Percentiles rank a stretch among this genome's conserved stretches.
phyloP scores from a whole-genome alignment of 257 asterid species.

The Jasminum sambac region DNA sequence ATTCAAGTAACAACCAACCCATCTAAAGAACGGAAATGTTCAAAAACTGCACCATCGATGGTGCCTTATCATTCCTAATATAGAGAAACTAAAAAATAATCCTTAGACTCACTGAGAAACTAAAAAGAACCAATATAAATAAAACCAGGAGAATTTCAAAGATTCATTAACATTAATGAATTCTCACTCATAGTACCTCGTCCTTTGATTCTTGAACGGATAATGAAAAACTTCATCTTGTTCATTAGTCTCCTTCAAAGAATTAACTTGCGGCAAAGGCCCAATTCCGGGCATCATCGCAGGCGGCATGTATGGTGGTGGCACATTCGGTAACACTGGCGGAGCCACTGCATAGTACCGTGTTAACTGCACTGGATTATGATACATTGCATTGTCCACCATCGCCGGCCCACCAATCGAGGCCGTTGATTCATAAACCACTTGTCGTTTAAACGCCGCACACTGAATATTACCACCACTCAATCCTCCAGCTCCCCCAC shows the following conservation, averaged over 20 bases:
- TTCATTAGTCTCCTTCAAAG: constrained; percentile 23
- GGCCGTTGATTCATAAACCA: constrained; percentile 16
- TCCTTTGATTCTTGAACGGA: constrained; percentile 16
- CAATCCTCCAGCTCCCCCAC: background rate
- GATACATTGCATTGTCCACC: constrained; percentile 25
- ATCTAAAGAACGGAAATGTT: too few species aligned
- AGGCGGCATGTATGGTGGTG: constrained; percentile 16
- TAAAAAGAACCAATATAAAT: background rate
- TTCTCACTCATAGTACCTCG: constrained; percentile 3
- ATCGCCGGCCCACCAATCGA: constrained; percentile 15
- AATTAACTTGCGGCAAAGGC: constrained; percentile 20
- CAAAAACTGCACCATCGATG: too few species aligned
- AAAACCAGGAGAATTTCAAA: background rate
- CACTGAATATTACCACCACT: constrained; percentile 20
- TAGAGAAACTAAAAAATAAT: background rate
- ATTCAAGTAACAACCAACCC: too few species aligned
- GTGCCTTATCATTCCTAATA: too few species aligned
- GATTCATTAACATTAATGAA: background rate
- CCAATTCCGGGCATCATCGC: constrained; percentile 22
- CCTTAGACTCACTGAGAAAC: background rate
- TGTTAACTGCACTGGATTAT: constrained; percentile 19
- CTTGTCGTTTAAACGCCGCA: constrained; percentile 23
- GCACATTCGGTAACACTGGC: constrained; percentile 10
- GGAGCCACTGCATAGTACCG: constrained; percentile 28
- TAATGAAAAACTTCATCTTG: constrained; percentile 28